Evolutionary conservation across 176 grass and related monocot genomes (phyloP).

Genomic region (Saccharum officinarum): DNA sequence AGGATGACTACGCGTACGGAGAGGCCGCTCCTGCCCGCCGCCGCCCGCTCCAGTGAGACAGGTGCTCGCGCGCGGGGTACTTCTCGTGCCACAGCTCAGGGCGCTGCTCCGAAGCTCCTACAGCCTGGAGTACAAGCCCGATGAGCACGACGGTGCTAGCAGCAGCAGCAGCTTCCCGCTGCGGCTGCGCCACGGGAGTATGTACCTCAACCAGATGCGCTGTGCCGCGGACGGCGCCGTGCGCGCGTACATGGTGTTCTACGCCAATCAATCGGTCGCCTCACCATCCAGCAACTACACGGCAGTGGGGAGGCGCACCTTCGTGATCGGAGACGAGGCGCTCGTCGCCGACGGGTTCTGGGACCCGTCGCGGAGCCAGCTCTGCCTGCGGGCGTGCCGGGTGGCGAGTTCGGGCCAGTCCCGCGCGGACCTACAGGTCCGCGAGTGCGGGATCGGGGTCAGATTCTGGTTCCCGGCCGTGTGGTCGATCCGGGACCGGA

Average conservation of each 20-base stretch:
- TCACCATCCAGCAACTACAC: not conserved
- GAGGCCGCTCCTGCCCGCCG: not conserved
- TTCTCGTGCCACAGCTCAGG: not conserved
- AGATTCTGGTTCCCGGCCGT: constrained; percentile 13
- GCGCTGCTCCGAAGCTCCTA: constrained; percentile 1
- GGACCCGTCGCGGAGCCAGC: not conserved
- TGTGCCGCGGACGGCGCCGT: not conserved
- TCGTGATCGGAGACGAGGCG: constrained; percentile 16
- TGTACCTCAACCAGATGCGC: constrained; percentile 1
- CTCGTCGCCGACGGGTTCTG: constrained; percentile 12
- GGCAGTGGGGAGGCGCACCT: not conserved
- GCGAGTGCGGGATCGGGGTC: constrained; percentile 18
- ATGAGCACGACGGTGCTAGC: not conserved
- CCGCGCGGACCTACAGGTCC: not conserved
- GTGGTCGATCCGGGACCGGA: constrained; percentile 6
- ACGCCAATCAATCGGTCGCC: not conserved
- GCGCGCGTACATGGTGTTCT: constrained; percentile 27
- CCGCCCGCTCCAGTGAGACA: not conserved
- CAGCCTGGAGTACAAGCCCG: not conserved
- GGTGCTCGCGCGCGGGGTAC: not conserved
- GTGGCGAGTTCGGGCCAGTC: not conserved
- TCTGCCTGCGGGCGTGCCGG: constrained; percentile 9
- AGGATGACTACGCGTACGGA: not conserved
- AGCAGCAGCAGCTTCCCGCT: not conserved
- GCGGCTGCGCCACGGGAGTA: not conserved